Evolutionary conservation across 129 eudicot species (phyloP), one percentile per base, ranked within the genome.

Genomic region (Oenanthe sinensis): DNA sequence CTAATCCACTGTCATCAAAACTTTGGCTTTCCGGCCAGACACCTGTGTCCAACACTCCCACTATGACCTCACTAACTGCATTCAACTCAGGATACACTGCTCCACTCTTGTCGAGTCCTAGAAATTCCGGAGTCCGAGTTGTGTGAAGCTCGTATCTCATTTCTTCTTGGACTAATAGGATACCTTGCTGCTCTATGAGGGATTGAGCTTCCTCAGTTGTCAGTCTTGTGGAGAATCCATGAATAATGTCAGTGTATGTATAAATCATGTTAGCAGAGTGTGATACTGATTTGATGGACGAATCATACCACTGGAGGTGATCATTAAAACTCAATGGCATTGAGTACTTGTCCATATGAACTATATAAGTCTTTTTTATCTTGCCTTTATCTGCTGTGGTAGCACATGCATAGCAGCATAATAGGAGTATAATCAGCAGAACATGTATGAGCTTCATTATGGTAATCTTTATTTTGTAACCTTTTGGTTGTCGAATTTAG

Each of bases 31-130:
- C 97, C 0, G 98, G 97, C 98, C 98, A 91, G 54, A 91, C 90
- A 11, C 98, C 98, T 1, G 98, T 88, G 88, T 93, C 98, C 44
- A 93, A 67, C 81, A 93, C 91, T 58, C 97, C 98, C 16, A 93
- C 75, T 22, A 93, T 69, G 10, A 90, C 98, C 28, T 93, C 93
- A 49, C 88, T 81, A 24, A 75, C 82, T 8, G 87, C 50, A 37
- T 24, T 52, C 1, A 87, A 81, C 49, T 79, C 81, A 7, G 85
- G 79, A 16, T 79, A 33, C 26, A 26, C 68, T 60, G 83, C 78
- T 37, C 88, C 88, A 10, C 63, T 70, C 22, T 73, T 77, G 28
- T 75, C 86, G 26, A 88, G 86, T 44, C 93, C 96, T 46, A 92
- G 96, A 77, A 92, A 90, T 87, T 81, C 88, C 0, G 97, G 97